Conservation (phyloP, 495 filamentous ascomycete species). For the Podospora pseudoanserina region DNA sequence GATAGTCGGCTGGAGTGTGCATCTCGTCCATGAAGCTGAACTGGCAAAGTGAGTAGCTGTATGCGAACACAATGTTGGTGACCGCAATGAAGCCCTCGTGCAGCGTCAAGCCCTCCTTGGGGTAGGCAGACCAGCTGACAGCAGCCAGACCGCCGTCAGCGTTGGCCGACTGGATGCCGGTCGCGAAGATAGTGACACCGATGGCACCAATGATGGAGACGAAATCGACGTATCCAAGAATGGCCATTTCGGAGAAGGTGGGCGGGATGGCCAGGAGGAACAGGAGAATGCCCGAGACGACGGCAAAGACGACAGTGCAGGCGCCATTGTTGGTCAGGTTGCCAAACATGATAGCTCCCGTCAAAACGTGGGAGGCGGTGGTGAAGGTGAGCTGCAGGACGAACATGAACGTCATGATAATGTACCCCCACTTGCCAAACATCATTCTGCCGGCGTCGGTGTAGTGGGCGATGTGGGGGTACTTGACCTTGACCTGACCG, state of each 20-base stretch:
- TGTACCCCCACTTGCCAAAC: conserved; percentile 59
- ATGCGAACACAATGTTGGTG: conserved; percentile 73
- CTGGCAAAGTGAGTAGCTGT: conserved; percentile 65
- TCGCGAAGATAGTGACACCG: conserved; percentile 64
- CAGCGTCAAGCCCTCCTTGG: conserved; percentile 37
- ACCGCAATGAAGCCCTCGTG: conserved; percentile 58
- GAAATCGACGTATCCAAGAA: conserved; percentile 59
- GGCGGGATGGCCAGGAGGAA: conserved; percentile 60
- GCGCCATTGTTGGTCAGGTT: conserved; percentile 58
- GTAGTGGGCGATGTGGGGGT: conserved; percentile 69
- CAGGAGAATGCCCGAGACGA: conserved; percentile 61
- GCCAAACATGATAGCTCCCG: conserved; percentile 69
- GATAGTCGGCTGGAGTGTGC: conserved; percentile 62
- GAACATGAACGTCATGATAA: conserved; percentile 60
- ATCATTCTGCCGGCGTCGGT: conserved; percentile 68
- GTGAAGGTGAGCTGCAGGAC: conserved; percentile 70
- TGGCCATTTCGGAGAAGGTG: conserved; percentile 53
- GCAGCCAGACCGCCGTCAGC: conserved; percentile 31
- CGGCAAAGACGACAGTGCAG: conserved; percentile 65
- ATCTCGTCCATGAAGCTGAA: conserved; percentile 78
- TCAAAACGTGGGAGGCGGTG: conserved; percentile 71
- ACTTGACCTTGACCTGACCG: conserved; percentile 69
- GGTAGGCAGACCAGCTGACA: conserved; percentile 43
- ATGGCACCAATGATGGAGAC: conserved; percentile 63
- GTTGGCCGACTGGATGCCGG: conserved; percentile 49